Conservation (phyloP, 306 rosid species). For the Glycine soja region DNA sequence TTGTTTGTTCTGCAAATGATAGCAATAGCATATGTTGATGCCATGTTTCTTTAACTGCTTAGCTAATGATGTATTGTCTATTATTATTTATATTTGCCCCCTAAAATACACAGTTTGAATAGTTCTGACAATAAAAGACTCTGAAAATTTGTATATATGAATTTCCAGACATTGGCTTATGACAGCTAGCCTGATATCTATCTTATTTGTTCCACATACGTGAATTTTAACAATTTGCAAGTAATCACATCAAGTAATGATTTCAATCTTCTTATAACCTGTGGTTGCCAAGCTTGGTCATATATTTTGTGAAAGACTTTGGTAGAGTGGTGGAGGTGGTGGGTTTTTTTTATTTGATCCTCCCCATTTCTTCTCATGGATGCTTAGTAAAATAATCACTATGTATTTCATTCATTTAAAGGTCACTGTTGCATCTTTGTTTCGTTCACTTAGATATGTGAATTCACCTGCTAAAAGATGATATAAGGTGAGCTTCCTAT, state of each 20-base stretch:
- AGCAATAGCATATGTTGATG: slow-evolving; percentile 21
- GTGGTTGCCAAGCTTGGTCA: slow-evolving; percentile 16
- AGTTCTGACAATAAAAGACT: slow-evolving; percentile 1
- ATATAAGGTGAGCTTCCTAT: slow-evolving; percentile 25
- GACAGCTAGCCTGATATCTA: too few species aligned
- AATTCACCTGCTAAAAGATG: slow-evolving; percentile 29
- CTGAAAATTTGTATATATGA: too few species aligned
- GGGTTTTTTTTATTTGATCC: background rate
- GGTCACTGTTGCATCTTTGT: background rate
- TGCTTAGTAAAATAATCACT: slow-evolving; percentile 27
- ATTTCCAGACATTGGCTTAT: too few species aligned
- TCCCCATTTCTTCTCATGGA: background rate
- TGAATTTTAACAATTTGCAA: background rate
- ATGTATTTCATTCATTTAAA: slow-evolving; percentile 8
- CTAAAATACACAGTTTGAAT: background rate
- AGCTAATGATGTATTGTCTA: slow-evolving; percentile 29
- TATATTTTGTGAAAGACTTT: background rate
- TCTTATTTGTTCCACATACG: background rate
- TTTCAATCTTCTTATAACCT: slow-evolving; percentile 6
- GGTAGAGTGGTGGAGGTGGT: background rate
- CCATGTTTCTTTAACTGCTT: background rate
- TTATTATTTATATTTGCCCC: background rate
- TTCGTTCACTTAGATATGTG: slow-evolving; percentile 2
- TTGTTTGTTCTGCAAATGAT: slow-evolving; percentile 22
- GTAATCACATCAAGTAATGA: slow-evolving; percentile 1